Percentiles rank a stretch among this genome's conserved stretches.
These are phyloP conservation scores for Pleodorina starrii DNA, from an alignment of 139 green algal genomes.

Conservation along the genomic window DNA sequence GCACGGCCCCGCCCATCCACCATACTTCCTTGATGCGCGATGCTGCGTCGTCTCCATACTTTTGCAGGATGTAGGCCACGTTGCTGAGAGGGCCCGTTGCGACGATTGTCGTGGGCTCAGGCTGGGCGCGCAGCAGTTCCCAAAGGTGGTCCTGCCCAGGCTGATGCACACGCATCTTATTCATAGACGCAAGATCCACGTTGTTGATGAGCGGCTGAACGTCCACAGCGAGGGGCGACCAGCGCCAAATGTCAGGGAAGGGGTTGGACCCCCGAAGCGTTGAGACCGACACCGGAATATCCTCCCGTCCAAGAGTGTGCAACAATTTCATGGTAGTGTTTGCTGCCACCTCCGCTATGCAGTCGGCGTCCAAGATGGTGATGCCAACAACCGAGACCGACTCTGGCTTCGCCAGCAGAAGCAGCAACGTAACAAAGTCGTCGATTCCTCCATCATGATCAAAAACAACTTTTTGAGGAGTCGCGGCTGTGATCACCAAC, in stretches of 20 bases:
- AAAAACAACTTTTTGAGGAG: conserved; percentile 7
- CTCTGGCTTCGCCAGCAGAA: conserved; percentile 34
- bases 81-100: conserved; percentile 43
- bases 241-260: conserved; percentile 45
- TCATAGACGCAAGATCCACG: neutral
- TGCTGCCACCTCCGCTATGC: conserved; percentile 27
- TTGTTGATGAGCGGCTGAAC: conserved; percentile 50
- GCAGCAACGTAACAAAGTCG: conserved; percentile 52
- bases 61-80: conserved; percentile 44
- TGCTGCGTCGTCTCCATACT: conserved; percentile 5
- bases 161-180: neutral
- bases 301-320: neutral
- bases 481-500: neutral
- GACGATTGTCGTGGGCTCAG: conserved; percentile 26
- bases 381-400: conserved; percentile 15
- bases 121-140: conserved; percentile 39
- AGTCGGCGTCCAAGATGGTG: conserved; percentile 53
- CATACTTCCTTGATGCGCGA: conserved; percentile 8
- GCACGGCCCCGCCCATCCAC: conserved; percentile 55
- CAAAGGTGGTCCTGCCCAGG: conserved; percentile 36
- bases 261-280: conserved; percentile 18
- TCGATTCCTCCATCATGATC: conserved; percentile 42
- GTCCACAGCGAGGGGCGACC: conserved; percentile 17
- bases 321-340: conserved; percentile 56
- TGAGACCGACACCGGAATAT: conserved; percentile 42